Conservation (phyloP, 331 rosid species). For the Pyracantha coccinea region DNA sequence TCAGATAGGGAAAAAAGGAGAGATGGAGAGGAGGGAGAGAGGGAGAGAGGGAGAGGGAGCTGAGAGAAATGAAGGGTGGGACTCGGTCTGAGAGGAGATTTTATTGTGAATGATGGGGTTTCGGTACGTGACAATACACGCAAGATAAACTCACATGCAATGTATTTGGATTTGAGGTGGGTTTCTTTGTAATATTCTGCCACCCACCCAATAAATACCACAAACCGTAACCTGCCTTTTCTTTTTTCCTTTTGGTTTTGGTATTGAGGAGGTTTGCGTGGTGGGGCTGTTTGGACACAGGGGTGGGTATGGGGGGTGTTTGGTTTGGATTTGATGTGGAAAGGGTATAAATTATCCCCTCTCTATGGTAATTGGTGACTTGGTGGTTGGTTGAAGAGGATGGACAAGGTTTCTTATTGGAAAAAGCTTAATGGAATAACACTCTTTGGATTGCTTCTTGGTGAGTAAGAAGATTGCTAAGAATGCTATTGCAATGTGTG, state of each 20-base stretch:
- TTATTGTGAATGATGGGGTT: constrained; percentile 33
- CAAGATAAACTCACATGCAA: constrained; percentile 49
- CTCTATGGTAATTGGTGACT: too few species aligned
- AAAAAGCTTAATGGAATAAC: neutral
- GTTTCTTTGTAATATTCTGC: constrained; percentile 40
- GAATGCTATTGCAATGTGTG: neutral
- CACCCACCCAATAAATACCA: constrained; percentile 41
- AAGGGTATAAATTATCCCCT: too few species aligned
- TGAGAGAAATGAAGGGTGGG: constrained; percentile 6
- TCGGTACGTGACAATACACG: constrained; percentile 27
- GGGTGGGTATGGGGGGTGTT: neutral
- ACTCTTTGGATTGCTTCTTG: neutral
- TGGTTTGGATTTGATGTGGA: too few species aligned
- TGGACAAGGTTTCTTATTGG: neutral
- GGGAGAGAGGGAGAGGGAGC: neutral
- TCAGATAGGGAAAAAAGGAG: constrained; percentile 60
- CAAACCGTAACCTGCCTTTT: constrained; percentile 28
- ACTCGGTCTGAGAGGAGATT: constrained; percentile 8
- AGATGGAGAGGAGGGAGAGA: neutral
- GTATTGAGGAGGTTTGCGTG: neutral
- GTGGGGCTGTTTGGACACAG: constrained; percentile 12
- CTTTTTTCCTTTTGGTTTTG: neutral
- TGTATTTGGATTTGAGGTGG: constrained; percentile 56
- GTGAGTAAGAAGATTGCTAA: neutral
- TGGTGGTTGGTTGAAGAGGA: too few species aligned